A percentile compares a stretch with the other conserved stretches of the same genome.
These are phyloP conservation scores for Wickerhamomyces bovis DNA, from an alignment of 805 yeast genomes.

Conservation along the genomic window DNA sequence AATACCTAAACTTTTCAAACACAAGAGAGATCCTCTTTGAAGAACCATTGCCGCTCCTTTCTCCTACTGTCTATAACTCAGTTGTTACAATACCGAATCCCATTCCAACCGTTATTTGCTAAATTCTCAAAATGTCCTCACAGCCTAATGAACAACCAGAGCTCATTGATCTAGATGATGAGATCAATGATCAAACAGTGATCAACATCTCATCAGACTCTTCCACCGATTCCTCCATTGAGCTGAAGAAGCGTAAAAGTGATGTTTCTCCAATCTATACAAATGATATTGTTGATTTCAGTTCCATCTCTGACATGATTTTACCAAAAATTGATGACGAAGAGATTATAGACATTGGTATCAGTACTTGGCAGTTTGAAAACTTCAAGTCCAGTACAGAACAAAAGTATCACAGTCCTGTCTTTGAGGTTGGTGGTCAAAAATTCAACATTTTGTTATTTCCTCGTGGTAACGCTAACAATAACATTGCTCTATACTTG, in stretches of 20 bases:
- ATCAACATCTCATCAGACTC: background rate
- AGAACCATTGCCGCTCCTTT: background rate
- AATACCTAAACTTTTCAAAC: no score
- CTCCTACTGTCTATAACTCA: background rate
- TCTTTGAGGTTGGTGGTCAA: conserved; percentile 52
- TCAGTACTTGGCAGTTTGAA: conserved; percentile 34
- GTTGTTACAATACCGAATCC: background rate
- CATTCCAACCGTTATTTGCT: background rate
- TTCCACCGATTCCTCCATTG: conserved; percentile 1
- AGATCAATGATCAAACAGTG: background rate
- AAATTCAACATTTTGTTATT: conserved; percentile 70
- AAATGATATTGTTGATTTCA: conserved; percentile 13
- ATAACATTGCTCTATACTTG: conserved; percentile 64
- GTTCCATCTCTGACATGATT: conserved; percentile 13
- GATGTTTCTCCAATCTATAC: background rate
- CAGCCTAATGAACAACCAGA: background rate
- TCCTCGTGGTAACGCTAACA: conserved; percentile 65
- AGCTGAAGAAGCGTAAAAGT: conserved; percentile 6
- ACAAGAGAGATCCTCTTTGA: background rate
- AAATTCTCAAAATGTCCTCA: background rate
- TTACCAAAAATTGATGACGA: conserved; percentile 26
- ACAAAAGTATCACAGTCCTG: conserved; percentile 31
- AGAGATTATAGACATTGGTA: conserved; percentile 24
- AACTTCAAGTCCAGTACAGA: conserved; percentile 24
- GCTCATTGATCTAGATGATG: conserved; percentile 3